Conservation (phyloP, 2,329 filamentous ascomycete genomes). For the Cladosporium sp. region DNA sequence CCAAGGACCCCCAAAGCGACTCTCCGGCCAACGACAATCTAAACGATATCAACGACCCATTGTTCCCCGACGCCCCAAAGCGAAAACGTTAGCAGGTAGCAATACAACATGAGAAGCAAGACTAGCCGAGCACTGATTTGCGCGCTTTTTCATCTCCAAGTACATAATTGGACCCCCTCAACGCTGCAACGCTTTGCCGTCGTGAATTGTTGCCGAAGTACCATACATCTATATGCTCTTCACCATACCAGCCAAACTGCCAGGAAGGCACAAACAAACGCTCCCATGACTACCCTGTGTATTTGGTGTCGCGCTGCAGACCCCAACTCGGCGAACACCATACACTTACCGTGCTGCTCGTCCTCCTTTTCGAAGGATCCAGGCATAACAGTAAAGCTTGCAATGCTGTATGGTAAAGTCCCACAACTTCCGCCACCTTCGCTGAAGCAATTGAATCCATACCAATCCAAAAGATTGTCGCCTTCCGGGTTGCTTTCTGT, state of each 20-base stretch:
- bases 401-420: not conserved
- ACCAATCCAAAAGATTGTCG: not conserved
- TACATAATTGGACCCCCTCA: not conserved
- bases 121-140: not conserved
- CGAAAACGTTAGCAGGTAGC: not conserved
- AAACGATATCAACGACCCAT: not conserved
- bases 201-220: not conserved
- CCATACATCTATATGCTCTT: not conserved
- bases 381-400: not conserved
- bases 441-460: slow-evolving; percentile 11
- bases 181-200: not conserved
- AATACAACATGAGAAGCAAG: not conserved
- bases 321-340: not conserved
- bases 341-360: not conserved
- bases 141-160: not conserved
- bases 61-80: slow-evolving; percentile 2
- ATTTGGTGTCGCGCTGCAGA: not conserved
- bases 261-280: not conserved
- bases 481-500: not conserved
- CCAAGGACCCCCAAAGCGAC: not conserved
- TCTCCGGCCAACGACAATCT: not conserved
- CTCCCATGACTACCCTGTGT: not conserved
- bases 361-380: not conserved
- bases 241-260: not conserved
- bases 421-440: not conserved